These are phyloP conservation scores for Camptophora hylomeconis DNA, from an alignment of 2,329 filamentous ascomycete species.

Conservation along the genomic window DNA sequence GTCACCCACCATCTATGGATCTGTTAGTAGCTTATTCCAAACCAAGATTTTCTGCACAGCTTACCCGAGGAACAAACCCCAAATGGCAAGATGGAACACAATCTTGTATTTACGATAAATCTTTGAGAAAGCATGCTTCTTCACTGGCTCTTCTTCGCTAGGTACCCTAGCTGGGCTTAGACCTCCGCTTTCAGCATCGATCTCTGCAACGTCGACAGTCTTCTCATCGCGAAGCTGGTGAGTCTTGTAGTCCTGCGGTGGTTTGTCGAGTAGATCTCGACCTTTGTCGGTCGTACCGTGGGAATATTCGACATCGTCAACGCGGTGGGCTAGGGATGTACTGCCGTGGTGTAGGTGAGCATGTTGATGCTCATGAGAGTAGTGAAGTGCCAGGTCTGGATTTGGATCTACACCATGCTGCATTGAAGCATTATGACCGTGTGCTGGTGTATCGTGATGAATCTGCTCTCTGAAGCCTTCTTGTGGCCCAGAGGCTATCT, in stretches of 20 bases:
- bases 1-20: constrained; percentile 58
- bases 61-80: constrained; percentile 16
- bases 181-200: constrained; percentile 31
- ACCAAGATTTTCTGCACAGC: constrained; percentile 1
- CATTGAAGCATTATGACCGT: constrained; percentile 16
- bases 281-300: constrained; percentile 29
- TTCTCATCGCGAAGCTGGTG: constrained; percentile 22
- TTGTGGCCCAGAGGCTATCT: no score
- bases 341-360: constrained; percentile 26
- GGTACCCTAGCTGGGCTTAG: constrained; percentile 13
- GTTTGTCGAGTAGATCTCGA: constrained; percentile 22
- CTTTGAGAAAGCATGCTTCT: constrained; percentile 22
- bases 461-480: constrained; percentile 6
- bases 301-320: constrained; percentile 37
- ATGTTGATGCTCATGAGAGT: constrained; percentile 27
- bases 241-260: constrained; percentile 29
- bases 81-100: constrained; percentile 30
- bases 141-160: constrained; percentile 20
- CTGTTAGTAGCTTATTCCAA: constrained; percentile 4
- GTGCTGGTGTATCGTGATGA: constrained; percentile 13
- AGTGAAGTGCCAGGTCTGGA: constrained; percentile 25
- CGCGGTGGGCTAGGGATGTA: constrained; percentile 21
- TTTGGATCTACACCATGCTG: constrained; percentile 15
- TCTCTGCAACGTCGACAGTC: constrained; percentile 13
- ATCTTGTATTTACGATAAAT: constrained; percentile 36